Percentiles rank a stretch among this genome's conserved stretches.
phyloP scores from a whole-genome alignment of 2,329 filamentous ascomycete genomes.

The Aspergillus costaricaensis region DNA sequence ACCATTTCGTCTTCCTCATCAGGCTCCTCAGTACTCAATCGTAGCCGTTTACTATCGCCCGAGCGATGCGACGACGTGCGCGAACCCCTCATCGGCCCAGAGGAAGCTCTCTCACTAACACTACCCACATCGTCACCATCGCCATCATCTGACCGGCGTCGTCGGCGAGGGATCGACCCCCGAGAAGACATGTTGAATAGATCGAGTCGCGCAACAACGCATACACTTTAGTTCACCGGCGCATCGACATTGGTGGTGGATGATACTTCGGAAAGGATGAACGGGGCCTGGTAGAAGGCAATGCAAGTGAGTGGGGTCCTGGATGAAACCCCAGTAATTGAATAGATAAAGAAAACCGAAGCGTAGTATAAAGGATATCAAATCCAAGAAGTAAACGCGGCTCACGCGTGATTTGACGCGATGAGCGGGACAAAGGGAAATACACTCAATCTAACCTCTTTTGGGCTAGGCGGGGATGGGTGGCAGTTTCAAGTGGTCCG shows the following conservation, averaged over 20 bases:
- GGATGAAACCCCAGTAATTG: not conserved
- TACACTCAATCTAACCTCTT: not conserved
- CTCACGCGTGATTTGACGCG: constrained; percentile 4
- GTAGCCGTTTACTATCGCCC: not conserved
- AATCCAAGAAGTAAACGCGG: not conserved
- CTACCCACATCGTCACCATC: constrained; percentile 29
- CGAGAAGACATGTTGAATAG: constrained; percentile 31
- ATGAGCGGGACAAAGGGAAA: not conserved
- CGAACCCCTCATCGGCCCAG: constrained; percentile 11
- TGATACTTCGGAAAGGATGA: not conserved
- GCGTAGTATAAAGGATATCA: not conserved
- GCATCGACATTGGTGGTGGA: constrained; percentile 8
- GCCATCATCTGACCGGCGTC: constrained; percentile 25
- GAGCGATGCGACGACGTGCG: not conserved
- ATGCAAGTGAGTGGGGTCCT: no score
- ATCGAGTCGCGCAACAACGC: constrained; percentile 4
- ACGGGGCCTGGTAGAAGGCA: not conserved
- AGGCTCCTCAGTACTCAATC: not conserved
- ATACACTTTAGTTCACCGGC: not conserved
- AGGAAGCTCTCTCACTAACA: constrained; percentile 11
- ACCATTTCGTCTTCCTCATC: not conserved
- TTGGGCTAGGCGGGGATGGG: not conserved
- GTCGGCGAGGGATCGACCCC: constrained; percentile 30
- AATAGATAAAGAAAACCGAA: not conserved
- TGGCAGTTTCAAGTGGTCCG: not conserved